Percentiles rank a stretch among this genome's conserved stretches.
Evolutionary conservation across 2,329 filamentous ascomycete species (phyloP).

Genomic region (Cryoendolithus antarcticus): DNA sequence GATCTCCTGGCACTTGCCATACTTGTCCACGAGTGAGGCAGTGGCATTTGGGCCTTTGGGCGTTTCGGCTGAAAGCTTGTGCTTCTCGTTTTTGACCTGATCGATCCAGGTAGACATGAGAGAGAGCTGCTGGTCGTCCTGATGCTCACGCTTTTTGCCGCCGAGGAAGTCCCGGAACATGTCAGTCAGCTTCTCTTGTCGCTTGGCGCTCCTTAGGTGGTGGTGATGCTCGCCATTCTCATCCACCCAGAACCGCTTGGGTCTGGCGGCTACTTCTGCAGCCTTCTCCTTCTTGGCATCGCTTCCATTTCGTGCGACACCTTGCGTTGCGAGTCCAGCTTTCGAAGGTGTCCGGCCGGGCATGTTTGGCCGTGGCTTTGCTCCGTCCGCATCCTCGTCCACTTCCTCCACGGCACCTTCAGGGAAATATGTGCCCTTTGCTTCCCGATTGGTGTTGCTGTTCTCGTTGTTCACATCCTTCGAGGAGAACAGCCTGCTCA

Average conservation of each 20-base stretch:
- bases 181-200: conserved; percentile 88
- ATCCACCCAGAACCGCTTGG: conserved; percentile 43
- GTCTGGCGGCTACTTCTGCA: conserved; percentile 8
- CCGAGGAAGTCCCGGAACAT: conserved; percentile 75
- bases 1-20: conserved; percentile 95
- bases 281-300: conserved; percentile 21
- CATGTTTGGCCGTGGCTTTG: too few species aligned
- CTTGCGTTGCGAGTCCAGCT: too few species aligned
- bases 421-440: too few species aligned
- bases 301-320: conserved; percentile 10
- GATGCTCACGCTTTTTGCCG: conserved; percentile 66
- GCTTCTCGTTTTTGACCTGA: conserved; percentile 78
- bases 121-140: conserved; percentile 69
- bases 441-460: too few species aligned
- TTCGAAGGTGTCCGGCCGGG: too few species aligned
- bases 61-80: conserved; percentile 60
- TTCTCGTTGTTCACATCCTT: conserved; percentile 12
- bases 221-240: conserved; percentile 70
- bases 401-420: too few species aligned
- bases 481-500: conserved; percentile 31
- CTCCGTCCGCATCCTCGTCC: too few species aligned
- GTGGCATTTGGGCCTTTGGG: conserved; percentile 63
- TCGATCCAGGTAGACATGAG: conserved; percentile 95
- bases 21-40: conserved; percentile 81
- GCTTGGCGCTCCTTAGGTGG: conserved; percentile 73